Evolutionary conservation across 1,284 basidiomycete genomes (phyloP).

Genomic region (Ceratorhiza oryzae-sativae): DNA sequence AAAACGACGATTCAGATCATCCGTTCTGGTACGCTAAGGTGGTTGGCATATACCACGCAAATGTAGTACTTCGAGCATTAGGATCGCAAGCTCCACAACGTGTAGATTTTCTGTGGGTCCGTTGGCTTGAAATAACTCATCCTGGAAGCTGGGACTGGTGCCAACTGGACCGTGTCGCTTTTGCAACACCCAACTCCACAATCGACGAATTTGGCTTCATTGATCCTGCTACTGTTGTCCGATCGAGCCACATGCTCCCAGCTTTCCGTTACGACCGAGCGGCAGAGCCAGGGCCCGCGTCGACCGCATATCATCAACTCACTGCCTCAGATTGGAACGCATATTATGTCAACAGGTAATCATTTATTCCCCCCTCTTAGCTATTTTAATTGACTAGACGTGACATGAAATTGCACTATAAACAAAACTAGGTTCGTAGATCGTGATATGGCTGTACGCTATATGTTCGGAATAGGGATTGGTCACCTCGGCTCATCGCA

Average conservation of each 20-base stretch:
- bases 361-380: not conserved
- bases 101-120: conserved; percentile 48
- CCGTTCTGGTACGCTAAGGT: conserved; percentile 43
- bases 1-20: not conserved
- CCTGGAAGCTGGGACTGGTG: not conserved
- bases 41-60: conserved; percentile 42
- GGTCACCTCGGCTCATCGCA: conserved; percentile 41
- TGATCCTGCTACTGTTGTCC: conserved; percentile 11
- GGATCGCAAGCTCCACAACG: not conserved
- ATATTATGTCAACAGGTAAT: conserved; percentile 46
- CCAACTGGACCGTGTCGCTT: not conserved
- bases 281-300: not conserved
- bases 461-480: conserved; percentile 44
- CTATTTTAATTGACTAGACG: not conserved
- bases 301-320: not conserved
- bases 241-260: conserved; percentile 11
- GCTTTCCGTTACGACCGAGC: conserved; percentile 10
- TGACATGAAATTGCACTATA: not conserved
- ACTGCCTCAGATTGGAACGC: conserved; percentile 41
- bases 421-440: conserved; percentile 45
- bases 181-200: too few relatives aligned
- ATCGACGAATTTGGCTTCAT: conserved; percentile 36
- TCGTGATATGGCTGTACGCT: conserved; percentile 47
- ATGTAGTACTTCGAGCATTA: not conserved
- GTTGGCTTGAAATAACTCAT: conserved; percentile 44